Percentiles rank a stretch among this genome's conserved stretches.
Evolutionary conservation across 2,329 filamentous ascomycete genomes (phyloP).

Genomic region (Aspergillus clavatus): DNA sequence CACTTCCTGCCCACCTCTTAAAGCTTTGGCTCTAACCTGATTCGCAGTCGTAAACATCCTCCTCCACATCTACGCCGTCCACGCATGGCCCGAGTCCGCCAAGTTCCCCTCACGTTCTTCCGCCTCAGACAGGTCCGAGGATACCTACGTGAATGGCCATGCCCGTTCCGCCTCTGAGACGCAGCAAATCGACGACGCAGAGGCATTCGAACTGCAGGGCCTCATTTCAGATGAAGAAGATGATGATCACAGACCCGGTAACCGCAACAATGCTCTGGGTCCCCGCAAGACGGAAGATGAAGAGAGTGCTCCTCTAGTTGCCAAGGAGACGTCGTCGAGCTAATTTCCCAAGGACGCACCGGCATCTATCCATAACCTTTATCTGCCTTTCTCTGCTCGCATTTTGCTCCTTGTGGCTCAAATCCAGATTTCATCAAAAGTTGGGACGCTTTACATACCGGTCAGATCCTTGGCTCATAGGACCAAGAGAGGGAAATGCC

Average conservation of each 20-base stretch:
- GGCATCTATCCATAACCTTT: too few relatives aligned
- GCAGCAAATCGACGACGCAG: constrained; percentile 66
- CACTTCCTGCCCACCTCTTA: constrained; percentile 3
- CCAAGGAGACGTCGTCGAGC: constrained; percentile 12
- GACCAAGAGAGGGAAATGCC: not conserved
- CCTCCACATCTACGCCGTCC: constrained; percentile 72
- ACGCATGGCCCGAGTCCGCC: constrained; percentile 44
- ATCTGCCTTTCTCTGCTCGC: too few relatives aligned
- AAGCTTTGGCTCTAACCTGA: constrained; percentile 6
- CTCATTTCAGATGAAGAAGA: constrained; percentile 89
- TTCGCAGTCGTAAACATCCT: constrained; percentile 70
- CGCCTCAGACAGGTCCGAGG: constrained; percentile 6
- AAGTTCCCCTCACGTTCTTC: constrained; percentile 11
- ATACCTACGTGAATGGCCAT: constrained; percentile 41
- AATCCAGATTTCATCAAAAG: not conserved
- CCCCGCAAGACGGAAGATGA: constrained; percentile 30
- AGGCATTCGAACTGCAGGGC: constrained; percentile 90
- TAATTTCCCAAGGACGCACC: not conserved
- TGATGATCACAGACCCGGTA: constrained; percentile 43
- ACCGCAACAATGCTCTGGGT: constrained; percentile 14
- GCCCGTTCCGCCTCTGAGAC: constrained; percentile 34
- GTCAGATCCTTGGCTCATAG: too few relatives aligned
- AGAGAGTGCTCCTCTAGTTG: constrained; percentile 21
- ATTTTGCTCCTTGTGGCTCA: too few relatives aligned
- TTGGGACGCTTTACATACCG: too few relatives aligned